Evolutionary conservation across 2,329 filamentous ascomycete species (phyloP).

Genomic region (Ceratocystis eucalypticola): DNA sequence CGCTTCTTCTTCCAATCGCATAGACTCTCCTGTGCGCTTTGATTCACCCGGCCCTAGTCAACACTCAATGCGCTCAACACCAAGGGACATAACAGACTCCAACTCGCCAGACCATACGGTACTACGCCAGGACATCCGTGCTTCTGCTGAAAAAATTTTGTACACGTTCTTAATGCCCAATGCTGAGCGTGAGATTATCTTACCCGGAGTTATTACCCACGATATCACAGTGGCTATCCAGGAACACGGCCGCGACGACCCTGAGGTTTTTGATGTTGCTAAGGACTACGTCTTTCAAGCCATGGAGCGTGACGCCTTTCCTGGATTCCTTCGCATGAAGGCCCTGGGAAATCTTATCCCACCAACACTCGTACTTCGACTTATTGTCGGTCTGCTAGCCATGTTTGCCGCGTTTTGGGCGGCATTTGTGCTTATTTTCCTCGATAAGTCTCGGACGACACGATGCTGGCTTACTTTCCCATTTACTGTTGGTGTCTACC

Average conservation of each 20-base stretch:
- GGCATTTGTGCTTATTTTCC: constrained; percentile 83
- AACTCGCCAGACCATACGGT: constrained; percentile 75
- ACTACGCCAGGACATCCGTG: constrained; percentile 75
- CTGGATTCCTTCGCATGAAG: constrained; percentile 87
- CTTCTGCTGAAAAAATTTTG: constrained; percentile 95
- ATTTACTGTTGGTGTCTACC: constrained; percentile 82
- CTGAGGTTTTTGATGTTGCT: constrained; percentile 90
- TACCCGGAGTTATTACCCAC: constrained; percentile 74
- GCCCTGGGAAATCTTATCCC: constrained; percentile 92
- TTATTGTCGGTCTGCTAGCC: constrained; percentile 71
- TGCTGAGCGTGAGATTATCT: constrained; percentile 90
- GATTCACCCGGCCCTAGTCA: constrained; percentile 42
- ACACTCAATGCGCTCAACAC: constrained; percentile 39
- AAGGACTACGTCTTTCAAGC: constrained; percentile 99
- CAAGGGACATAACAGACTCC: constrained; percentile 54
- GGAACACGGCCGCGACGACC: constrained; percentile 81
- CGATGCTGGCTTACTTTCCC: constrained; percentile 85
- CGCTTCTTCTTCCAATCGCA: background rate
- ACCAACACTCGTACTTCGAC: constrained; percentile 69
- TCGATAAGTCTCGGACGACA: constrained; percentile 58
- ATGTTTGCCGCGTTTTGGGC: constrained; percentile 93
- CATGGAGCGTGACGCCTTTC: constrained; percentile 98
- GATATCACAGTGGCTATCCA: constrained; percentile 82
- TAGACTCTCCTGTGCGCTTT: constrained; percentile 28
- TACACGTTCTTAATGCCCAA: constrained; percentile 92